Base-by-base conservation (phyloP, 1,139 yeast genomes). In the Pichia sorboxylosa region DNA sequence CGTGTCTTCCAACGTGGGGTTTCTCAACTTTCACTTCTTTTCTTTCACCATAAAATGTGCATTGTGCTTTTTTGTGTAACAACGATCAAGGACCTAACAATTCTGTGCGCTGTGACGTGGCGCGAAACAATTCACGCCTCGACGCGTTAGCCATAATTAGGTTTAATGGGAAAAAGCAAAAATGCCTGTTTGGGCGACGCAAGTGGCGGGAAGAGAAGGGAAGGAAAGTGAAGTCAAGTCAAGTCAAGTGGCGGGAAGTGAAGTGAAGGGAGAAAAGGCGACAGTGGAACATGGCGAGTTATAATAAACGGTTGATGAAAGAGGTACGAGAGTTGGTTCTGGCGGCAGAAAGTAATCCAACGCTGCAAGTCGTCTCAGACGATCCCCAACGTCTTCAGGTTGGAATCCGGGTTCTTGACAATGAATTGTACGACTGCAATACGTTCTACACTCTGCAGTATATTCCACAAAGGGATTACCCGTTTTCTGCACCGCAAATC, bases 401-500 rank as follows among this genome's bases (percentile, higher is more conserved):
- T 8, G 22, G 10, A 8, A 17, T 6, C 9, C 21, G 5, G 6
- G 24, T 9, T 39, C 17, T 8, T 8, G 11, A 19, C 22, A 19
- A 19, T 11, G 11, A 19, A 8, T 11, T 19, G 8, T 19, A 19
- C 11, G 22, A 19, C 11, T 8, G 22, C 11, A 19, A 11, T 19
- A 19, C 22, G 11, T 19, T 19, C 22, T 19, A 19, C 23, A 24
- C 22, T 10, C 9, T 39, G 3, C 28, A 25, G 9, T 39, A 38
- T 18, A 28, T 14, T 11, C 19, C 31, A 1, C 27, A 26, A 1
- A n/a, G 54, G 1, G 63, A 62, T 1, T 79, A 79, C 42, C 90
- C 90, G 0, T 74, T 76, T 24, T 68, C 62, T 17, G 66, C 78
- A 2, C 90, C 87, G 0, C 66, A 65, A 39, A 81, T 73, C 2